Percentiles rank a stretch among this genome's conserved stretches.
Evolutionary conservation across 2,329 filamentous ascomycete species (phyloP).

Genomic region (Arthroderma sp.): DNA sequence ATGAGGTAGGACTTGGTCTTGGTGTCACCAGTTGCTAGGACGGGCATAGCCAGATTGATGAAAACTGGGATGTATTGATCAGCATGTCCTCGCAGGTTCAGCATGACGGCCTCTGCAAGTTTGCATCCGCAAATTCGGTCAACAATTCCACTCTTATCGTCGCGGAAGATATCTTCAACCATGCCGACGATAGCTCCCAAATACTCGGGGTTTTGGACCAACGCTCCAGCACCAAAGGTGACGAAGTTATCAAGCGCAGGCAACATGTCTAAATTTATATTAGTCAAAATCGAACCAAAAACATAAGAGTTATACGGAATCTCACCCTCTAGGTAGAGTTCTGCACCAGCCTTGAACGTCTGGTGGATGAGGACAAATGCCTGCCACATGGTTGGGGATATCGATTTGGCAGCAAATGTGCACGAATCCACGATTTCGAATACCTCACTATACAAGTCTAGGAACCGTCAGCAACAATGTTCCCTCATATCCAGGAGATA

Average conservation of each 20-base stretch:
- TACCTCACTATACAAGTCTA: slow-evolving; percentile 90
- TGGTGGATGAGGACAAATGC: slow-evolving; percentile 93
- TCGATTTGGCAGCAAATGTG: slow-evolving; percentile 91
- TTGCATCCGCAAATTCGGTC: slow-evolving; percentile 97
- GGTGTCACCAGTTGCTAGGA: slow-evolving; percentile 57
- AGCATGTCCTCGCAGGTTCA: slow-evolving; percentile 77
- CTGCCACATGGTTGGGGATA: slow-evolving; percentile 96
- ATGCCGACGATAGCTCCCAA: slow-evolving; percentile 81
- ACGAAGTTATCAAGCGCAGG: slow-evolving; percentile 97
- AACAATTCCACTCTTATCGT: slow-evolving; percentile 82
- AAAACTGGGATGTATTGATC: slow-evolving; percentile 84
- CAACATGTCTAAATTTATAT: slow-evolving; percentile 59
- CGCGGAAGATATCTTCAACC: slow-evolving; percentile 88
- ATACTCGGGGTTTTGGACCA: slow-evolving; percentile 74
- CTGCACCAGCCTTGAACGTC: slow-evolving; percentile 92
- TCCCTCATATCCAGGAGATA: background rate
- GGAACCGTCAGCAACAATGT: slow-evolving; percentile 1
- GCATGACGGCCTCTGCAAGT: slow-evolving; percentile 91
- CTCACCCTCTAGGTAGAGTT: slow-evolving; percentile 73
- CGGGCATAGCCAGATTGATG: slow-evolving; percentile 74
- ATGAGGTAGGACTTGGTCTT: slow-evolving; percentile 91
- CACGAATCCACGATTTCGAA: slow-evolving; percentile 99
- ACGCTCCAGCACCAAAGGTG: slow-evolving; percentile 69
- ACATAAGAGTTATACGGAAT: background rate
- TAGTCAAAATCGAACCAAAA: background rate